A percentile compares a stretch with the other conserved stretches of the same genome.
Conservation (phyloP, 352 stramenopile species). For the Phytophthora pini region DNA sequence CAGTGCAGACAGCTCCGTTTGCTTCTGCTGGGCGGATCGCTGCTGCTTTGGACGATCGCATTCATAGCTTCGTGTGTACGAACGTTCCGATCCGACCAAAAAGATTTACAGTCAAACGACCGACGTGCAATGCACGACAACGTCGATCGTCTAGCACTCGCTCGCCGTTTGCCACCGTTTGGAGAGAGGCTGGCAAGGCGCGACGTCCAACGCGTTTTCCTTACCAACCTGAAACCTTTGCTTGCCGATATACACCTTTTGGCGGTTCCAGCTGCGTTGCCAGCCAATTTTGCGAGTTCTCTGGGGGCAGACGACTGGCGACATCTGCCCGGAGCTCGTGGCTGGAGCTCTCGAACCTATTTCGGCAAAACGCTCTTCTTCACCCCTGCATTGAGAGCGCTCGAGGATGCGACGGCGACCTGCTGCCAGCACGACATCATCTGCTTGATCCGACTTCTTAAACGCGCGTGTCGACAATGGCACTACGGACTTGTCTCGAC, state of each 20-base stretch:
- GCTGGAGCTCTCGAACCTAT: constrained; percentile 7
- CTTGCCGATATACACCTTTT: background rate
- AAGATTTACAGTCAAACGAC: constrained; percentile 3
- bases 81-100: background rate
- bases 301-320: constrained; percentile 16
- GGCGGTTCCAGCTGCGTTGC: background rate
- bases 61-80: constrained; percentile 4
- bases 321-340: constrained; percentile 18
- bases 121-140: constrained; percentile 8
- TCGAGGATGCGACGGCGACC: constrained; percentile 13
- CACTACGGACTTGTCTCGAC: constrained; percentile 4
- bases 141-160: constrained; percentile 12
- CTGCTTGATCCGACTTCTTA: constrained; percentile 15
- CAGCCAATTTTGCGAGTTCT: constrained; percentile 13
- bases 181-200: background rate
- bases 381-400: constrained; percentile 1
- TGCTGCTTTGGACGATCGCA: background rate
- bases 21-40: background rate
- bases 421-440: constrained; percentile 17
- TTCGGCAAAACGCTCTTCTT: constrained; percentile 13
- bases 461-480: constrained; percentile 24
- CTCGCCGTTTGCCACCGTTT: background rate
- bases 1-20: background rate
- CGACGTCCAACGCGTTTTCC: background rate
- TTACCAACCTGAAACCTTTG: background rate